Conservation (phyloP, 495 filamentous ascomycete species). For the Penicillium cinerascens region DNA sequence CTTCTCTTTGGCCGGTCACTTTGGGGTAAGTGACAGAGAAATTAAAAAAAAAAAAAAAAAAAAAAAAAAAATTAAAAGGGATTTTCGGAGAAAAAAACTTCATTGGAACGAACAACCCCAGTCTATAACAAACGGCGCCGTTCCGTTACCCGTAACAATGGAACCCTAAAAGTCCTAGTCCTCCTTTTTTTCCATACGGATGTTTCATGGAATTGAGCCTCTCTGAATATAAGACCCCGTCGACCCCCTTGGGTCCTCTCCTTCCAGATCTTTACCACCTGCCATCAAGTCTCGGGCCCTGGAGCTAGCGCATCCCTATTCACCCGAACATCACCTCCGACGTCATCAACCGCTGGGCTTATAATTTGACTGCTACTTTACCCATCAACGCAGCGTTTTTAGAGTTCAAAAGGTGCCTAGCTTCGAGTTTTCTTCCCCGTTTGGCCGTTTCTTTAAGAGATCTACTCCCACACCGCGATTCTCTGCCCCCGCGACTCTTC, state of each 20-base stretch:
- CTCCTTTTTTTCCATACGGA: neutral
- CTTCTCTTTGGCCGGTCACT: neutral
- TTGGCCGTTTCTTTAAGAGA: constrained; percentile 11
- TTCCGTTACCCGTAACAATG: constrained; percentile 22
- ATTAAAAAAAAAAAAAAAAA: constrained; percentile 8
- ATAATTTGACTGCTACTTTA: neutral
- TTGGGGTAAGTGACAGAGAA: constrained; percentile 3
- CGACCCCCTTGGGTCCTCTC: neutral
- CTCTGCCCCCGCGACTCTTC: too few species aligned
- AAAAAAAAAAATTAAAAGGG: neutral
- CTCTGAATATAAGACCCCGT: constrained; percentile 1
- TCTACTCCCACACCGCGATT: neutral
- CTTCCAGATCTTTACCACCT: too few species aligned
- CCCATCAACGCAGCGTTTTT: neutral
- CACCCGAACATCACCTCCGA: neutral
- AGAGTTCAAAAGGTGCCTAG: constrained; percentile 8
- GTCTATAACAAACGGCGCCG: constrained; percentile 17
- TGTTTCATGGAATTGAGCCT: neutral
- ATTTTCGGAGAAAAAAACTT: neutral
- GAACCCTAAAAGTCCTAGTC: constrained; percentile 26
- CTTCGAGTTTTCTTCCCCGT: constrained; percentile 10
- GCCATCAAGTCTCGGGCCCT: neutral
- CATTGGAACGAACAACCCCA: constrained; percentile 16
- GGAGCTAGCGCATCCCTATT: neutral
- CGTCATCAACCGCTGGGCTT: neutral